phyloP scores from a whole-genome alignment of 805 yeast species.

The Myxozyma mucilagina region DNA sequence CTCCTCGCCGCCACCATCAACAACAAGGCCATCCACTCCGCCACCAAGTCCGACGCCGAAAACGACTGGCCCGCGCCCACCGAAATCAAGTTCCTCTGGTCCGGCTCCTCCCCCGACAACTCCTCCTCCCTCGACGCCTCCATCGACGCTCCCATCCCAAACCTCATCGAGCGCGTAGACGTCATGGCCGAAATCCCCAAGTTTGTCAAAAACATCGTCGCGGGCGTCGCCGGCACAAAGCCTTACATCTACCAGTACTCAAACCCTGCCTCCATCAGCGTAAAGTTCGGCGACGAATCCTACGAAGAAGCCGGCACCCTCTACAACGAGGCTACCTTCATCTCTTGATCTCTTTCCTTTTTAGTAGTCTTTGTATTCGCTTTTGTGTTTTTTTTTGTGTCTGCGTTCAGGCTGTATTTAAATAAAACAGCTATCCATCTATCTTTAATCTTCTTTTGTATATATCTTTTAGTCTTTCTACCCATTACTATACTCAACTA shows the following conservation, averaged over 20 bases:
- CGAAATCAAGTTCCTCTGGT: slow-evolving; percentile 58
- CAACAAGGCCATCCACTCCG: slow-evolving; percentile 62
- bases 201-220: slow-evolving; percentile 87
- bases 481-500: too few relatives aligned
- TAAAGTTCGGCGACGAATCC: slow-evolving; percentile 45
- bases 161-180: slow-evolving; percentile 85
- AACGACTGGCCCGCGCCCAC: slow-evolving; percentile 92
- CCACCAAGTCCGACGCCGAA: slow-evolving; percentile 58
- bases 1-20: slow-evolving; percentile 65
- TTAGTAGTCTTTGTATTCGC: background rate
- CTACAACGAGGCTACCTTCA: slow-evolving; percentile 81
- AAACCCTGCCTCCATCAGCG: slow-evolving; percentile 57
- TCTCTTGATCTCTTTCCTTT: slow-evolving; percentile 41
- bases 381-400: background rate
- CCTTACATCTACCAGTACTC: slow-evolving; percentile 96
- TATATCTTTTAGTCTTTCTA: background rate
- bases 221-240: slow-evolving; percentile 92
- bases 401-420: too few relatives aligned
- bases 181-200: slow-evolving; percentile 97
- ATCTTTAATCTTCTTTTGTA: background rate
- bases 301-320: slow-evolving; percentile 61
- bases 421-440: background rate
- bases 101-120: slow-evolving; percentile 53
- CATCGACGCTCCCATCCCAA: slow-evolving; percentile 56
- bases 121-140: slow-evolving; percentile 39